Evolutionary conservation across 2,329 filamentous ascomycete species (phyloP).

Genomic region (Pestalotiopsis fici): DNA sequence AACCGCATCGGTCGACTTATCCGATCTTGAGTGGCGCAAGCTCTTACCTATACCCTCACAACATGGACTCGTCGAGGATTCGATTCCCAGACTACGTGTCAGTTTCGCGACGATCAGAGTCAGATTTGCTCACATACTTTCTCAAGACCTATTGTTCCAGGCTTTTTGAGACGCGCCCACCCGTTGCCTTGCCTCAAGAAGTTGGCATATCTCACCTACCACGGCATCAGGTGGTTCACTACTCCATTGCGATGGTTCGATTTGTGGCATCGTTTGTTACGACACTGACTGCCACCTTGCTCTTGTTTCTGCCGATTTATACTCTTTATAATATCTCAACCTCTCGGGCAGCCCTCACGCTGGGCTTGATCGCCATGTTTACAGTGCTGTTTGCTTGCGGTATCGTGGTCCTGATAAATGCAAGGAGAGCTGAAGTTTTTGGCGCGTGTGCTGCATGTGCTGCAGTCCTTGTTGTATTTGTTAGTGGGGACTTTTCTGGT

Average conservation of each 20-base stretch:
- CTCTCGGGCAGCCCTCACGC: slow-evolving; percentile 4
- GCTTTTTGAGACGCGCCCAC: not conserved
- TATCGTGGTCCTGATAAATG: slow-evolving; percentile 10
- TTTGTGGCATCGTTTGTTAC: not conserved
- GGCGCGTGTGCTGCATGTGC: slow-evolving; percentile 13
- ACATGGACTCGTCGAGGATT: not conserved
- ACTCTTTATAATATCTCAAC: slow-evolving; percentile 3
- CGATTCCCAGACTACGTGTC: not conserved
- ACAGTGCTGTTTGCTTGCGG: slow-evolving; percentile 6
- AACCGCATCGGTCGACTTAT: not conserved
- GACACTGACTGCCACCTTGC: not conserved
- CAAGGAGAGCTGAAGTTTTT: slow-evolving; percentile 12
- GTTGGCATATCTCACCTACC: not conserved
- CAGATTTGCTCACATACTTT: not conserved
- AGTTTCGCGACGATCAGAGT: not conserved
- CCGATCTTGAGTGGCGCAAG: not conserved
- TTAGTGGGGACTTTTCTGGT: slow-evolving; percentile 7
- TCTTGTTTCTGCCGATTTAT: slow-evolving; percentile 7
- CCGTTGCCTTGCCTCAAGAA: slow-evolving; percentile 1
- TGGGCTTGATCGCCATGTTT: slow-evolving; percentile 12
- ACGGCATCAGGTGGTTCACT: not conserved
- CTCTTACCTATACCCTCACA: not conserved
- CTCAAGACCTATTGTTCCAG: slow-evolving; percentile 3
- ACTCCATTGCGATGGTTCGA: not conserved
- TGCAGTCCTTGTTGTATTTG: slow-evolving; percentile 10